phyloP scores from a whole-genome alignment of 1,284 basidiomycete species.

The Golubevia pallescens region DNA sequence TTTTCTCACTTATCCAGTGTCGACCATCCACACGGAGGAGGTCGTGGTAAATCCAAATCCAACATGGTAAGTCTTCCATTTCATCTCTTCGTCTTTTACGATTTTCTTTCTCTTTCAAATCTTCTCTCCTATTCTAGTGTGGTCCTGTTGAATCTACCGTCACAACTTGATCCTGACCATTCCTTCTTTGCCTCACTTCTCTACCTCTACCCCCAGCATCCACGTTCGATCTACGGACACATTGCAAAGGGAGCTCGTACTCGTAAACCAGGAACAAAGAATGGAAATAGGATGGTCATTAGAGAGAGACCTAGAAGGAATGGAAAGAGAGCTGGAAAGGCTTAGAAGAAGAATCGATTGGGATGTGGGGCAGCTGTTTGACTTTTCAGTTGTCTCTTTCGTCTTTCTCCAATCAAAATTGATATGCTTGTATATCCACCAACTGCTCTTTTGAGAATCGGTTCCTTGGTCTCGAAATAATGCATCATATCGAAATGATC shows the following conservation, averaged over 20 bases:
- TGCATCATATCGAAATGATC: no score
- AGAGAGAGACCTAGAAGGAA: constrained; percentile 84
- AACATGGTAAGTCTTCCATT: constrained; percentile 67
- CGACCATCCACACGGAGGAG: constrained; percentile 97
- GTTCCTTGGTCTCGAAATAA: no score
- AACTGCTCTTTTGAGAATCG: no score
- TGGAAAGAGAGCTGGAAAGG: constrained; percentile 69
- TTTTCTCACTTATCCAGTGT: constrained; percentile 67
- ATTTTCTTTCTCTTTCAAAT: no score
- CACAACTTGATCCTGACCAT: no score
- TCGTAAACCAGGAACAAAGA: constrained; percentile 63
- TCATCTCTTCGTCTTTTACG: not conserved
- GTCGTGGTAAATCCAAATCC: constrained; percentile 95
- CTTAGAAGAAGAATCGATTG: no score
- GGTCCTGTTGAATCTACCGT: no score
- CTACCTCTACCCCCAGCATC: constrained; percentile 20
- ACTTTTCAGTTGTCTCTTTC: no score
- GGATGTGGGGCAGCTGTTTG: no score
- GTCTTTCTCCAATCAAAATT: no score
- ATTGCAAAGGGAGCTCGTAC: constrained; percentile 54
- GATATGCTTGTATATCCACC: no score
- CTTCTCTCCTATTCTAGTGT: no score
- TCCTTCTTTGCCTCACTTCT: not conserved
- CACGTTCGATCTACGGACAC: constrained; percentile 54
- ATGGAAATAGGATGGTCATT: constrained; percentile 93